phyloP scores from a whole-genome alignment of 768 basidiomycete genomes.

The Gloeostereum incarnatum region DNA sequence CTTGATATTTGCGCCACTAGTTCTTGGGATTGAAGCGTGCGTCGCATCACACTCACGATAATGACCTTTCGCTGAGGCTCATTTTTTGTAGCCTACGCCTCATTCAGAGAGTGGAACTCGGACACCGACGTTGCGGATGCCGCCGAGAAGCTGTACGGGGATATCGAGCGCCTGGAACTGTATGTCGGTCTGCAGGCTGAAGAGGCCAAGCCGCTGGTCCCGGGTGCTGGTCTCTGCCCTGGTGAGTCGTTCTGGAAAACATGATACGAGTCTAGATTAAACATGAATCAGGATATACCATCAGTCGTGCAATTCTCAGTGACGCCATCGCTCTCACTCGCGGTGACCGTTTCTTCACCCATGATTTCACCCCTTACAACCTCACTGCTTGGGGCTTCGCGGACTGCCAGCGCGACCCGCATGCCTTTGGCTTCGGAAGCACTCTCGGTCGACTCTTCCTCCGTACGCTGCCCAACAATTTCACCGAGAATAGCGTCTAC shows the following conservation, averaged over 20 bases:
- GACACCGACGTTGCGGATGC: constrained; percentile 56
- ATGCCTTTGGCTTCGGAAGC: constrained; percentile 55
- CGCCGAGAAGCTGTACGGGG: constrained; percentile 70
- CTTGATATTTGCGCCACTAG: constrained; percentile 15
- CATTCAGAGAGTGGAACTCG: constrained; percentile 78
- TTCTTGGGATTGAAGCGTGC: constrained; percentile 72
- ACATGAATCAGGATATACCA: constrained; percentile 52
- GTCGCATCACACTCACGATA: neutral
- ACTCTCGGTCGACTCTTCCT: constrained; percentile 67
- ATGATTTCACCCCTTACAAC: constrained; percentile 76
- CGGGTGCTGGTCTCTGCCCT: constrained; percentile 81
- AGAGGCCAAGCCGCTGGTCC: constrained; percentile 62
- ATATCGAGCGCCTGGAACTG: constrained; percentile 71
- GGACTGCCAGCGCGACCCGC: constrained; percentile 69
- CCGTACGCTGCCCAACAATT: constrained; percentile 65
- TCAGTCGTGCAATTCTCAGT: constrained; percentile 76
- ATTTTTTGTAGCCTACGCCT: constrained; percentile 41
- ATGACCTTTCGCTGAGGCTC: constrained; percentile 1
- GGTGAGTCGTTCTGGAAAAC: constrained; percentile 26
- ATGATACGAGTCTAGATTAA: neutral
- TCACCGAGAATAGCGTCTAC: constrained; percentile 59
- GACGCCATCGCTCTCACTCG: constrained; percentile 84
- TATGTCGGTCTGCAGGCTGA: constrained; percentile 80
- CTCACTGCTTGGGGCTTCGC: constrained; percentile 79
- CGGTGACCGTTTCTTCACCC: constrained; percentile 76